A percentile compares a stretch with the other conserved stretches of the same genome.
phyloP scores from a whole-genome alignment of 352 stramenopile species.

The Globisporangium abappressorium region DNA sequence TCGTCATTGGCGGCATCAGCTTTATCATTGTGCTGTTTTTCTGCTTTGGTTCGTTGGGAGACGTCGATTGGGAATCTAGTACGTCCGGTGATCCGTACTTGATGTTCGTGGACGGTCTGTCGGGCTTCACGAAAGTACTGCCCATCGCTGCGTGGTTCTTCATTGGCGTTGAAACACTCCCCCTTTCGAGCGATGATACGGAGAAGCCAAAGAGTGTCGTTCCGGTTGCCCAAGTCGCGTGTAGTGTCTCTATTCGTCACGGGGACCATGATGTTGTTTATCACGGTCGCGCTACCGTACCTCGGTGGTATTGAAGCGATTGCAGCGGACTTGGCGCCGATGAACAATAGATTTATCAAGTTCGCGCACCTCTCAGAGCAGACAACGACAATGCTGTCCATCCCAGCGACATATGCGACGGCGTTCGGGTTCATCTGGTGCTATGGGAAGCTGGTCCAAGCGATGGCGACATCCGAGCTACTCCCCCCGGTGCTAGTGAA shows the following conservation, averaged over 20 bases:
- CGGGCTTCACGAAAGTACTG: constrained; percentile 32
- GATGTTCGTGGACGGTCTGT: constrained; percentile 18
- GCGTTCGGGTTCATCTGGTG: constrained; percentile 57
- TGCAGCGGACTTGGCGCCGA: constrained; percentile 22
- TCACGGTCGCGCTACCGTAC: constrained; percentile 27
- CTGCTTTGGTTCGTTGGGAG: constrained; percentile 30
- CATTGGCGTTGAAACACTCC: constrained; percentile 41
- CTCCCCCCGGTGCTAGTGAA: constrained; percentile 28
- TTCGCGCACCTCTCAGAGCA: constrained; percentile 18
- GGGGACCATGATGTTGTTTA: constrained; percentile 31
- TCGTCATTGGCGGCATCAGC: constrained; percentile 25
- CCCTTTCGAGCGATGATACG: constrained; percentile 15
- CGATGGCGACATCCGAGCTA: constrained; percentile 43
- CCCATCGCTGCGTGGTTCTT: constrained; percentile 45
- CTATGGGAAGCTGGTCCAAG: constrained; percentile 45
- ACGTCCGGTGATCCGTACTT: constrained; percentile 6
- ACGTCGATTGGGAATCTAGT: constrained; percentile 21
- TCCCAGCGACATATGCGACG: constrained; percentile 48
- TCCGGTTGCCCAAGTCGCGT: constrained; percentile 34
- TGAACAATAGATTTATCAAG: constrained; percentile 31
- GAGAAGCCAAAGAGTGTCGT: constrained; percentile 32
- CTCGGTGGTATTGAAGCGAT: constrained; percentile 24
- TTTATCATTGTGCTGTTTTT: constrained; percentile 38
- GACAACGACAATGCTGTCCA: constrained; percentile 30
- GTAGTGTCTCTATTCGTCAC: constrained; percentile 39